Conservation (phyloP, 208 protist species). For the Porcisia hertigi region DNA sequence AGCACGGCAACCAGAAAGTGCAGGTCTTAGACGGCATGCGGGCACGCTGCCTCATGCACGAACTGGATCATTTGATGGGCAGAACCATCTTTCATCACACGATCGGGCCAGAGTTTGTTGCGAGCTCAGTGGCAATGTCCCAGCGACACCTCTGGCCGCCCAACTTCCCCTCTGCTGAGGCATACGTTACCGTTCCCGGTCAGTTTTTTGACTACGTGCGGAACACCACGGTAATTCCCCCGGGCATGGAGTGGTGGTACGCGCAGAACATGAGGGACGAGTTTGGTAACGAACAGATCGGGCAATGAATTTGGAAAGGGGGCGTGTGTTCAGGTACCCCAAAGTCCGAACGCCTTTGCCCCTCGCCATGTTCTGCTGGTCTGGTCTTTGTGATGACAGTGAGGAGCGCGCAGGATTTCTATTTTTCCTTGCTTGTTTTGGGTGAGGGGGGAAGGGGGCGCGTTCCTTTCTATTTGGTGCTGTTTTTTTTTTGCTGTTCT, state of each 20-base stretch:
- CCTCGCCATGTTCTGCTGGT: background rate
- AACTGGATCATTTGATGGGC: conserved; percentile 85
- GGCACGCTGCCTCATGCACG: conserved; percentile 88
- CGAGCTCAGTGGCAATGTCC: conserved; percentile 67
- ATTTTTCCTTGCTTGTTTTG: background rate
- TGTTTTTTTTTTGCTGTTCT: too few relatives aligned
- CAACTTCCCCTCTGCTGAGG: conserved; percentile 88
- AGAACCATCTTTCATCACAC: conserved; percentile 85
- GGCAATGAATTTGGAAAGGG: conserved; percentile 1
- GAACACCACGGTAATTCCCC: conserved; percentile 74
- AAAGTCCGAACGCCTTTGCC: background rate
- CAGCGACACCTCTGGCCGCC: conserved; percentile 84
- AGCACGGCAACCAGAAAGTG: conserved; percentile 73
- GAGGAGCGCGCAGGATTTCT: background rate
- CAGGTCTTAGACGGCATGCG: conserved; percentile 85
- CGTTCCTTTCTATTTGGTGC: too few relatives aligned
- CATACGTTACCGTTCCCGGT: conserved; percentile 66
- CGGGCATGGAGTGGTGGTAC: conserved; percentile 85
- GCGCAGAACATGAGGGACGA: conserved; percentile 45
- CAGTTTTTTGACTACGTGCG: conserved; percentile 89
- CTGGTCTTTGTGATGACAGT: background rate
- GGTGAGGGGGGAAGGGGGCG: background rate
- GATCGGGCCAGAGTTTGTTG: conserved; percentile 79
- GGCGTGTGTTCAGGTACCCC: background rate
- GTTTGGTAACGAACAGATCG: conserved; percentile 59